These are phyloP conservation scores for Trametes villosa DNA, from an alignment of 768 basidiomycete genomes.

Conservation along the genomic window DNA sequence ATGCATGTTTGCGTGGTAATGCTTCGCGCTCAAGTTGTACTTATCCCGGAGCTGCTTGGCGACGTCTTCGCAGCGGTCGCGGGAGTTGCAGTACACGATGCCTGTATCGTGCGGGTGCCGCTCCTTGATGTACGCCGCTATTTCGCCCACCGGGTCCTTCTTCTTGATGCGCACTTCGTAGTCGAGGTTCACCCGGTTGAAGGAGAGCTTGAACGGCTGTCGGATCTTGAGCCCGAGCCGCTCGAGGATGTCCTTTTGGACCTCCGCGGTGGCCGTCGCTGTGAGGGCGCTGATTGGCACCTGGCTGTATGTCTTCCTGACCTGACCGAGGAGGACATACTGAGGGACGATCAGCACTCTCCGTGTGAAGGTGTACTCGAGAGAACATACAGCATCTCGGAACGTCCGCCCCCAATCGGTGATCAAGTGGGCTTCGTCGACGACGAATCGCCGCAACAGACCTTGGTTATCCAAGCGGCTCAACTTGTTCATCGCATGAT, in stretches of 20 bases:
- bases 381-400: slow-evolving; percentile 69
- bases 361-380: not conserved
- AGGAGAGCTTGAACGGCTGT: slow-evolving; percentile 75
- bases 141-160: slow-evolving; percentile 51
- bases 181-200: slow-evolving; percentile 90
- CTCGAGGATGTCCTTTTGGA: slow-evolving; percentile 76
- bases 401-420: slow-evolving; percentile 95
- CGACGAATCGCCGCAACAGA: slow-evolving; percentile 83
- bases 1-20: slow-evolving; percentile 86
- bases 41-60: slow-evolving; percentile 68
- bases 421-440: slow-evolving; percentile 97
- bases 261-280: slow-evolving; percentile 85
- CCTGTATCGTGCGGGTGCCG: slow-evolving; percentile 67
- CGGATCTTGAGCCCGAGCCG: slow-evolving; percentile 66
- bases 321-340: slow-evolving; percentile 68
- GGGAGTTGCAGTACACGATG: slow-evolving; percentile 82
- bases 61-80: slow-evolving; percentile 78
- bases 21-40: slow-evolving; percentile 61
- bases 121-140: slow-evolving; percentile 67
- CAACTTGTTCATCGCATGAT: slow-evolving; percentile 59
- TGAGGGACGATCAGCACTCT: slow-evolving; percentile 35
- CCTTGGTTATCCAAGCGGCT: slow-evolving; percentile 56
- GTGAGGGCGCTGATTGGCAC: slow-evolving; percentile 97
- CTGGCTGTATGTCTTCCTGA: slow-evolving; percentile 75
- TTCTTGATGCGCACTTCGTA: slow-evolving; percentile 66